These are phyloP conservation scores for Colletotrichum costaricense DNA, from an alignment of 2,329 filamentous ascomycete genomes.

Conservation along the genomic window DNA sequence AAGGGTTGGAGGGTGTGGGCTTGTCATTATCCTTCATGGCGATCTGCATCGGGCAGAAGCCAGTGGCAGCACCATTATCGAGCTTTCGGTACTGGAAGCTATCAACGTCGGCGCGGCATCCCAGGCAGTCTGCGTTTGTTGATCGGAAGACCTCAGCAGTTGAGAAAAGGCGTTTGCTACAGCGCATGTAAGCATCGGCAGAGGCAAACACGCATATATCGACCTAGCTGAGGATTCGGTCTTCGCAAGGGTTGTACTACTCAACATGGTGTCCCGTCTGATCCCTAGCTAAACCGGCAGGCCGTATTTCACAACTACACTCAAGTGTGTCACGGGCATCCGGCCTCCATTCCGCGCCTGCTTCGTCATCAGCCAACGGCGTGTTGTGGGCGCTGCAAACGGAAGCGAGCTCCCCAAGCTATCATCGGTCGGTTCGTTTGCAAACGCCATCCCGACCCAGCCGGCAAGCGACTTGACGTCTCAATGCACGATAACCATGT, in stretches of 20 bases:
- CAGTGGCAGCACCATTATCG: neutral
- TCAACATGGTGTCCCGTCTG: neutral
- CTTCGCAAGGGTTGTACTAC: neutral
- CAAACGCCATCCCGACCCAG: neutral
- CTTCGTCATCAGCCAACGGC: neutral
- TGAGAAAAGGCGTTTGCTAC: conserved; percentile 9
- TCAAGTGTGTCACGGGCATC: neutral
- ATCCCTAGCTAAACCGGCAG: neutral
- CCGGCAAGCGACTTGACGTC: neutral
- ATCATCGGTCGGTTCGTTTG: neutral
- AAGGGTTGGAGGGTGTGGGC: neutral
- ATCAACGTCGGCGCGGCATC: neutral
- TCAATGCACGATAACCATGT: neutral
- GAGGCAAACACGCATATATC: neutral
- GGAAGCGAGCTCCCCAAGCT: neutral
- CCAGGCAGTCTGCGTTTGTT: neutral
- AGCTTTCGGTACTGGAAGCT: neutral
- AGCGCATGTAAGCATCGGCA: conserved; percentile 3
- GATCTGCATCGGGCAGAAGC: conserved; percentile 6
- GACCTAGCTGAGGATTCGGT: neutral
- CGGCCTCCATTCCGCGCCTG: neutral
- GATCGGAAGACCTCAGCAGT: neutral
- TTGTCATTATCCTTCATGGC: neutral
- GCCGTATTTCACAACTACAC: neutral
- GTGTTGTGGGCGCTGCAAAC: neutral